A percentile compares a stretch with the other conserved stretches of the same genome.
phyloP scores from a whole-genome alignment of 179 eudicot genomes.

The Gypsophila paniculata region DNA sequence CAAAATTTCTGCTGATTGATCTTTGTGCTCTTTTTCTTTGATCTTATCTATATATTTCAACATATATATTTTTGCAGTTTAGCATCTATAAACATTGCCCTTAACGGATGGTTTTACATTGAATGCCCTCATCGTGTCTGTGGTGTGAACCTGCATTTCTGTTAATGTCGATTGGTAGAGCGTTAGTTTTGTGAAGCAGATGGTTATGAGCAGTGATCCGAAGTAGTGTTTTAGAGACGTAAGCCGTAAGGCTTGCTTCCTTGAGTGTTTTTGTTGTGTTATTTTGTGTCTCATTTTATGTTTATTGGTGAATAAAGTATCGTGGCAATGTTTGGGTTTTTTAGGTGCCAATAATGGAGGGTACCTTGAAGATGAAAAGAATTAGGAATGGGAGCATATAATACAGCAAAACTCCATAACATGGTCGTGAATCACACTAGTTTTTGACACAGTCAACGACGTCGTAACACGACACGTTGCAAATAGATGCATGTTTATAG shows the following conservation, averaged over 20 bases:
- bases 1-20: neutral
- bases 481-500: constrained; percentile 15
- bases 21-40: neutral
- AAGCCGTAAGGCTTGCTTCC: too few relatives aligned
- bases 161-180: too few relatives aligned
- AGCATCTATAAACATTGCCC: too few relatives aligned
- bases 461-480: neutral
- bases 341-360: neutral
- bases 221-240: too few relatives aligned
- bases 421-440: neutral
- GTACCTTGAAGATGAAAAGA: neutral
- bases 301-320: too few relatives aligned
- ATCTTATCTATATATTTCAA: neutral
- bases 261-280: too few relatives aligned
- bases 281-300: too few relatives aligned
- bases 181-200: too few relatives aligned
- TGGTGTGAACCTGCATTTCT: too few relatives aligned
- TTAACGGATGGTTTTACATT: too few relatives aligned
- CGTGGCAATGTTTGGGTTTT: neutral
- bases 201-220: too few relatives aligned
- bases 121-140: too few relatives aligned
- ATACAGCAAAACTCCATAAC: neutral
- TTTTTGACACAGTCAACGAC: neutral
- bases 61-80: neutral
- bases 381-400: neutral